Conservation (phyloP, 2,329 filamentous ascomycete species). For the Aspergillus texensis region DNA sequence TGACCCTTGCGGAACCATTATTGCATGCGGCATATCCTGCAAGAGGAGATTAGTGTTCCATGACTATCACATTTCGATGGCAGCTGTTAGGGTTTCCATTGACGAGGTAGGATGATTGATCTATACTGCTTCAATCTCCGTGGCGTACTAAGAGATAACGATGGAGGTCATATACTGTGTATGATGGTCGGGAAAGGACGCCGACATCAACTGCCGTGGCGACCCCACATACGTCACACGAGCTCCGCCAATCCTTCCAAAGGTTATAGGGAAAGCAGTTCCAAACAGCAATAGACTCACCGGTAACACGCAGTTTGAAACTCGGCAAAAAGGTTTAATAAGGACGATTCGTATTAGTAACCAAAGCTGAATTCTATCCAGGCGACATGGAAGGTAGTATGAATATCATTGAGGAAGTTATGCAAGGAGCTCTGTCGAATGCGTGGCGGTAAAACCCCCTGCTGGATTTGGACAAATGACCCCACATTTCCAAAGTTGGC, state of each 20-base stretch:
- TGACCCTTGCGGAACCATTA: constrained; percentile 22
- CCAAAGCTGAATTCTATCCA: neutral
- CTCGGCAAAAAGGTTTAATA: too few relatives aligned
- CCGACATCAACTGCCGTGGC: constrained; percentile 23
- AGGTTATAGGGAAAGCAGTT: neutral
- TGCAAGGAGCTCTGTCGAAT: neutral
- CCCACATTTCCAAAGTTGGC: neutral
- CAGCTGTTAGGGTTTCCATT: neutral
- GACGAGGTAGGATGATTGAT: neutral
- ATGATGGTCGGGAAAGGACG: neutral
- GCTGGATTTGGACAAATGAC: neutral
- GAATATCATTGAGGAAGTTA: neutral
- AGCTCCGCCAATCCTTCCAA: neutral
- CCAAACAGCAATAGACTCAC: neutral
- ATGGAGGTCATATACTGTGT: neutral
- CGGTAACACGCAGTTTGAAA: neutral
- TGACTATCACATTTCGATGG: constrained; percentile 18
- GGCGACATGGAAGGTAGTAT: neutral
- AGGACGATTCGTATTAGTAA: neutral
- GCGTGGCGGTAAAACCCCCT: neutral
- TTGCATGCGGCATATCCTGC: constrained; percentile 11
- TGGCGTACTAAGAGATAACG: neutral
- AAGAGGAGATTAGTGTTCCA: constrained; percentile 4
- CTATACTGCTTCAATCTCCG: neutral
- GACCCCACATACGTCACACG: constrained; percentile 10